Base-by-base conservation (phyloP, 768 basidiomycete genomes). In the Tulasnella sp. region DNA sequence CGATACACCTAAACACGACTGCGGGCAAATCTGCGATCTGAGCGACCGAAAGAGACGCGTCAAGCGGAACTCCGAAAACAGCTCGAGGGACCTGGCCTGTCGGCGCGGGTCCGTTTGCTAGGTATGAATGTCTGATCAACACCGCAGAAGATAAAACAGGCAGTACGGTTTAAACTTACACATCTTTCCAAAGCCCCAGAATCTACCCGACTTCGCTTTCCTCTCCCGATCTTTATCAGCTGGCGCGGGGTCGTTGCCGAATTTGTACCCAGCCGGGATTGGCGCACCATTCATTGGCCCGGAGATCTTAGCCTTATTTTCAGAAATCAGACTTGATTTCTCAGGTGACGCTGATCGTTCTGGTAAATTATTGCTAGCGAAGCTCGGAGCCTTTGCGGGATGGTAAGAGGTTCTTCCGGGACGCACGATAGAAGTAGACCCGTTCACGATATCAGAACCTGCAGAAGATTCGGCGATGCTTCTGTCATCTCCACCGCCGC, bases 1-100 rank as follows among this genome's bases (percentile, higher is more conserved):
- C 85, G 64, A 99, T 93, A 64, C 85, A 87, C 55, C 96, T 82
- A 76, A 93, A 99, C 31, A 96, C 85, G 65, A 97, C 86, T 5
- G 94, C 90, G 2, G 96, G 96, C 21, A 99, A 76, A 65, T 85
- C 84, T 53, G 85, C 92, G 58, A 97, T 89, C 67, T 89, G 80
- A 17, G 89, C 85, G 24, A 98, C 81, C 1, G 89, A 85, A 30
- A 99, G 78, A 1, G 92, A 84, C 60, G 97, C 92, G 60, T 87
- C 81, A 44, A 99, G 70, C 5, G 87, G 76, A 11, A 97, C 85
- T 25, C 87, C 92, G 68, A 98, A 97, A 25, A 99, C 90, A 1
- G 84, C 83, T 59, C 87, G 78, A 57, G 82, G 79, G 49, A 73
- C 66, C 64, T 73, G 75, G 44, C 22, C 29, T 25, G 53, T 56